A percentile compares a stretch with the other conserved stretches of the same genome.
Evolutionary conservation across 2,329 filamentous ascomycete species (phyloP).

Genomic region (Chaetomium olivaceum): DNA sequence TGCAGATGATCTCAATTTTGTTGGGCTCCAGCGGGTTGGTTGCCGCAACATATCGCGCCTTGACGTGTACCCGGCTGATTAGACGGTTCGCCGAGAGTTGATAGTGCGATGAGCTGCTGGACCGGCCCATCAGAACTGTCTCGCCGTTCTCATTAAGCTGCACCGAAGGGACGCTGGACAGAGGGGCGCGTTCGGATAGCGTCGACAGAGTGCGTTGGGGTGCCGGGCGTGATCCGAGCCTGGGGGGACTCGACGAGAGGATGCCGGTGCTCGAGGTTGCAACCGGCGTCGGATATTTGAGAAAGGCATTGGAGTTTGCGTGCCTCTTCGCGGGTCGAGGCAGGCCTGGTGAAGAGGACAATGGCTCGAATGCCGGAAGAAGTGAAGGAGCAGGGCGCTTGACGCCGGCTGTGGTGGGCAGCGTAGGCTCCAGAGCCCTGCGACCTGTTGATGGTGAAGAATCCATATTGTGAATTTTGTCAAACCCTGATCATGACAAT

Average conservation of each 20-base stretch:
- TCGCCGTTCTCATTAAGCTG: conserved; percentile 81
- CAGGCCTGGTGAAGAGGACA: conserved; percentile 74
- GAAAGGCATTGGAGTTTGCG: conserved; percentile 52
- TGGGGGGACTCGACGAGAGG: conserved; percentile 80
- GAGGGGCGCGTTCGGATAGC: conserved; percentile 76
- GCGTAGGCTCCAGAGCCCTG: conserved; percentile 41
- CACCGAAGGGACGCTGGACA: conserved; percentile 80
- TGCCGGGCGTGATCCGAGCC: conserved; percentile 48
- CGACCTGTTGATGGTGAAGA: conserved; percentile 40
- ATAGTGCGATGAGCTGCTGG: conserved; percentile 92
- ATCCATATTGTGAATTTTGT: conserved; percentile 41
- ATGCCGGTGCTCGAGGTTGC: conserved; percentile 93
- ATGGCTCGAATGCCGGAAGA: conserved; percentile 75
- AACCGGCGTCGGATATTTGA: conserved; percentile 88
- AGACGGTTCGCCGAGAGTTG: conserved; percentile 90
- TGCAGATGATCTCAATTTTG: conserved; percentile 84
- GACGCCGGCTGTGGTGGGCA: conserved; percentile 45
- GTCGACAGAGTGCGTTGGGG: conserved; percentile 63
- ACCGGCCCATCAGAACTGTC: conserved; percentile 82
- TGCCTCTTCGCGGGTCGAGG: conserved; percentile 70
- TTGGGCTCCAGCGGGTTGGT: conserved; percentile 67
- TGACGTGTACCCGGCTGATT: conserved; percentile 90
- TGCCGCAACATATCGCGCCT: conserved; percentile 77
- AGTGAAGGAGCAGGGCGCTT: conserved; percentile 68
- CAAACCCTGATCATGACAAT: conserved; percentile 28